Evolutionary conservation across 495 filamentous ascomycete genomes (phyloP).

Genomic region (Opeltia flavorubescens): DNA sequence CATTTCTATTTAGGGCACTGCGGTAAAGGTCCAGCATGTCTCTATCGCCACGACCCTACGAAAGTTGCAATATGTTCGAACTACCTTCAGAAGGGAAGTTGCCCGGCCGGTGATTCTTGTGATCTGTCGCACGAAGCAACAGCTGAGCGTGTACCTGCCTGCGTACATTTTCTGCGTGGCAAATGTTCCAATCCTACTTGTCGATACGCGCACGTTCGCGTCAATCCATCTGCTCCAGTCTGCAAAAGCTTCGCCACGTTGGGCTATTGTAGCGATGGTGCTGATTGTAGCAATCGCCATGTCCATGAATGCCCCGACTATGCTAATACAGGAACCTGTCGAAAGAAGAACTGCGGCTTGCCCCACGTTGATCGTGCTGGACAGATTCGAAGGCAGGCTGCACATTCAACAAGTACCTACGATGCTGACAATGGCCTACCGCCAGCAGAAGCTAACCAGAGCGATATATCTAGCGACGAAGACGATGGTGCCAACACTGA

Average conservation of each 20-base stretch:
- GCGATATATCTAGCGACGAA: slow-evolving; percentile 74
- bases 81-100: slow-evolving; percentile 67
- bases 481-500: slow-evolving; percentile 61
- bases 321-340: slow-evolving; percentile 78
- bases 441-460: slow-evolving; percentile 42
- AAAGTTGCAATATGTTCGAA: slow-evolving; percentile 88
- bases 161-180: slow-evolving; percentile 80
- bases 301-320: slow-evolving; percentile 88
- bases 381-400: slow-evolving; percentile 46
- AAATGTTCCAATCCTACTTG: slow-evolving; percentile 82
- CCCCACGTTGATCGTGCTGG: slow-evolving; percentile 80
- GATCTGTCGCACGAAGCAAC: slow-evolving; percentile 87
- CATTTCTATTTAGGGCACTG: slow-evolving; percentile 50
- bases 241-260: slow-evolving; percentile 74
- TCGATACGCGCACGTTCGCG: slow-evolving; percentile 76
- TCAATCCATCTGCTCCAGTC: slow-evolving; percentile 67
- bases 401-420: slow-evolving; percentile 24
- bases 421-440: slow-evolving; percentile 1
- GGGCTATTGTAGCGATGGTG: slow-evolving; percentile 83
- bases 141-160: slow-evolving; percentile 72
- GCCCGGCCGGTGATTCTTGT: slow-evolving; percentile 66
- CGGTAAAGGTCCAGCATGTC: slow-evolving; percentile 64
- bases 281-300: slow-evolving; percentile 66
- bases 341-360: slow-evolving; percentile 66
- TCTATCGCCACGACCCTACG: slow-evolving; percentile 68